These are phyloP conservation scores for Lophium mytilinum DNA, from an alignment of 495 filamentous ascomycete species.

Conservation along the genomic window DNA sequence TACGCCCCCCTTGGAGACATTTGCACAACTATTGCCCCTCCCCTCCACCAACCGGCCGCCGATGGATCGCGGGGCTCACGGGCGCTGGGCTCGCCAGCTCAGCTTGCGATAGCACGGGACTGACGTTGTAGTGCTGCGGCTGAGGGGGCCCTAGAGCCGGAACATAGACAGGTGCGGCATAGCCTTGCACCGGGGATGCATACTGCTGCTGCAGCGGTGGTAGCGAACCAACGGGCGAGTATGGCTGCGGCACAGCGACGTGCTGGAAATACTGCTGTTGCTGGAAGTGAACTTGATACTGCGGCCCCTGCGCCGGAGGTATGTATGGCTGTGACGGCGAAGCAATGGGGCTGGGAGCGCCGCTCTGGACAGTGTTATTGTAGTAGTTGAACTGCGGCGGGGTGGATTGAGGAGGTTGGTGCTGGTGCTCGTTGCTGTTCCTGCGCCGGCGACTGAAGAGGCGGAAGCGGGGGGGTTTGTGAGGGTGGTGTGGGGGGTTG, in stretches of 20 bases:
- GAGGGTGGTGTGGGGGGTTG: slow-evolving; percentile 1
- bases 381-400: no score
- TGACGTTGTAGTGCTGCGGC: not conserved
- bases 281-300: not conserved
- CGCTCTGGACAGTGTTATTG: not conserved
- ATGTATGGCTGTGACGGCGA: not conserved
- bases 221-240: no score
- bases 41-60: not conserved
- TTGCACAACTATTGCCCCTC: not conserved
- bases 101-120: not conserved
- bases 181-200: no score
- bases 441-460: slow-evolving; percentile 7
- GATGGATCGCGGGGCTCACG: not conserved
- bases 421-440: slow-evolving; percentile 4
- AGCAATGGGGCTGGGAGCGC: not conserved
- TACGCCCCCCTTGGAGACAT: no score
- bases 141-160: not conserved
- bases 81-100: not conserved
- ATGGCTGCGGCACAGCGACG: no score
- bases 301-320: not conserved
- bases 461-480: not conserved
- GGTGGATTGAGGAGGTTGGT: not conserved
- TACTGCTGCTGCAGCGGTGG: no score
- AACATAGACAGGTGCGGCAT: no score
- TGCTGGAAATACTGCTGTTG: no score